Conservation (phyloP, 768 basidiomycete species). For the Amanita phalloides region DNA sequence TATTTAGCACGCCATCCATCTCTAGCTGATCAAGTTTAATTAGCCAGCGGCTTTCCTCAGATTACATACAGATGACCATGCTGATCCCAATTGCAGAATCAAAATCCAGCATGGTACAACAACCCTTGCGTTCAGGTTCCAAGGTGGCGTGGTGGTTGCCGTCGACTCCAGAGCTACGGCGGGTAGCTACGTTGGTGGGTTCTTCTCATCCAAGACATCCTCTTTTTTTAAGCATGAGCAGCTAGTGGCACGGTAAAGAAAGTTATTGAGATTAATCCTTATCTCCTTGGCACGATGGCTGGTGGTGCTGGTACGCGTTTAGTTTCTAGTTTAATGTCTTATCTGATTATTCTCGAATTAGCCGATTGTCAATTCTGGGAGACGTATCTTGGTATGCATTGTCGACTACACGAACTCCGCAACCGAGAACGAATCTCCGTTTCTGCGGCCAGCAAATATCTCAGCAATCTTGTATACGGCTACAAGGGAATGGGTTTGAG, state of each 20-base stretch:
- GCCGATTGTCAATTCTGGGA: conserved; percentile 98
- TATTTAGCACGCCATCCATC: neutral
- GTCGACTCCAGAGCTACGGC: conserved; percentile 98
- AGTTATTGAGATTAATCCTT: conserved; percentile 99
- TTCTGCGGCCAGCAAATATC: conserved; percentile 96
- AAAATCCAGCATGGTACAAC: conserved; percentile 99
- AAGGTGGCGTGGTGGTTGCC: conserved; percentile 97
- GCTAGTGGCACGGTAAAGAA: conserved; percentile 98
- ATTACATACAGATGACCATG: conserved; percentile 91
- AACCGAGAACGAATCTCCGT: conserved; percentile 97
- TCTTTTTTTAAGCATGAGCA: conserved; percentile 19
- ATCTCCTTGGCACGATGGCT: conserved; percentile 98
- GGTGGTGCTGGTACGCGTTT: conserved; percentile 76
- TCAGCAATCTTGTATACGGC: conserved; percentile 92
- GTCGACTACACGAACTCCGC: conserved; percentile 90
- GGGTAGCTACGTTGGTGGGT: conserved; percentile 90
- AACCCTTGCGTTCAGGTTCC: conserved; percentile 92
- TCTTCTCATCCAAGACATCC: neutral
- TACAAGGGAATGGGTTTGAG: conserved; percentile 99
- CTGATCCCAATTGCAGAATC: conserved; percentile 89
- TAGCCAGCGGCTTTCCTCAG: conserved; percentile 88
- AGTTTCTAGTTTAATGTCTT: conserved; percentile 1
- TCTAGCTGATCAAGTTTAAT: neutral
- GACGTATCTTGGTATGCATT: conserved; percentile 97
- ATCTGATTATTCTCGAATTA: conserved; percentile 15